A percentile compares a stretch with the other conserved stretches of the same genome.
phyloP scores from a whole-genome alignment of 495 filamentous ascomycete species.

The Neurospora africana region DNA sequence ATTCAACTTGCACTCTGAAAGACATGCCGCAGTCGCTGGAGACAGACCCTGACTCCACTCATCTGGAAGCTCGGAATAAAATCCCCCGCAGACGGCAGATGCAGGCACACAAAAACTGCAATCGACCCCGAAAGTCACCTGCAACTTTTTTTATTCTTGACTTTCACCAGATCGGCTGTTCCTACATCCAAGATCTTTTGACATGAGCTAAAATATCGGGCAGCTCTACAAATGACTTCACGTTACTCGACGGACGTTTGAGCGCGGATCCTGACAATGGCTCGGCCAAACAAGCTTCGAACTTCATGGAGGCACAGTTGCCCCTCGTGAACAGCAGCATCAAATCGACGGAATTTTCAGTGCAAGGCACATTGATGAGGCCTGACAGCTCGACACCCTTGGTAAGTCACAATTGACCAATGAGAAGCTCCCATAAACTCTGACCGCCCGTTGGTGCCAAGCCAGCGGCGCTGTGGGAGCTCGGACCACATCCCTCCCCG shows the following conservation, averaged over 20 bases:
- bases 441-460: background rate
- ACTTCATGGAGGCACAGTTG: background rate
- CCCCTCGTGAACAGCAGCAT: background rate
- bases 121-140: background rate
- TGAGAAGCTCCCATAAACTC: background rate
- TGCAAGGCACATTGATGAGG: background rate
- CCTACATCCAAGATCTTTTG: background rate
- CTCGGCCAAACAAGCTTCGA: background rate
- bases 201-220: background rate
- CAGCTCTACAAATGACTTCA: background rate
- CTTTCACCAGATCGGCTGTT: background rate
- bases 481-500: background rate
- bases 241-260: background rate
- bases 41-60: background rate
- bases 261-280: background rate
- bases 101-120: background rate
- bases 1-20: background rate
- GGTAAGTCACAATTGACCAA: slow-evolving; percentile 4
- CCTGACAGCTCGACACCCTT: background rate
- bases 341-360: background rate
- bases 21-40: background rate
- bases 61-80: background rate
- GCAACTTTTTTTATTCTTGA: background rate
- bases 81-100: background rate
- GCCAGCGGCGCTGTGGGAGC: background rate